These are phyloP conservation scores for Aspergillus aculeatus DNA, from an alignment of 2,329 filamentous ascomycete genomes.

Conservation along the genomic window DNA sequence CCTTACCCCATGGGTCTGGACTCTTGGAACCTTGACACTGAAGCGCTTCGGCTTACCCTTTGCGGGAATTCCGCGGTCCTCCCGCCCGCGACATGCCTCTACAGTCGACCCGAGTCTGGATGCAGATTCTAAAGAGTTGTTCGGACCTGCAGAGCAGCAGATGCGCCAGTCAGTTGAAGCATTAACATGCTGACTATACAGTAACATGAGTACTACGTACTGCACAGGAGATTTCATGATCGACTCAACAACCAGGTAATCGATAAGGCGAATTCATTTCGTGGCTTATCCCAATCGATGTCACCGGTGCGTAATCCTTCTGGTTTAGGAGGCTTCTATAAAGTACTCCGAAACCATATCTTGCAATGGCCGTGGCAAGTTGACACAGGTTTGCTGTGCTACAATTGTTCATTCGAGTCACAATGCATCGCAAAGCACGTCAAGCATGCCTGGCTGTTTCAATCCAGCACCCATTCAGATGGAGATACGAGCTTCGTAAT, in stretches of 20 bases:
- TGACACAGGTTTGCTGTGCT: background rate
- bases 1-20: constrained; percentile 2
- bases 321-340: background rate
- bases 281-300: background rate
- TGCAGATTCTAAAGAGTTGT: too few species aligned
- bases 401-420: too few species aligned
- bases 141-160: too few species aligned
- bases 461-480: too few species aligned
- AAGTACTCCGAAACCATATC: background rate
- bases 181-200: background rate
- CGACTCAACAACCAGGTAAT: background rate
- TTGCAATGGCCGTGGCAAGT: background rate
- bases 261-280: background rate
- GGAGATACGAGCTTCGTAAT: too few species aligned
- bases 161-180: background rate
- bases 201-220: background rate
- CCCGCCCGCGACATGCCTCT: too few species aligned
- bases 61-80: constrained; percentile 27
- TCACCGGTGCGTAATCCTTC: constrained; percentile 7
- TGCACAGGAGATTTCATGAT: too few species aligned
- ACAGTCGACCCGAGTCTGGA: background rate
- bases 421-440: too few species aligned
- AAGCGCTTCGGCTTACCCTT: constrained; percentile 33
- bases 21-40: background rate
- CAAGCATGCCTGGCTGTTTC: too few species aligned